Evolutionary conservation across 345 rosid species (phyloP).

Genomic region (Mallotus nudiflorus): DNA sequence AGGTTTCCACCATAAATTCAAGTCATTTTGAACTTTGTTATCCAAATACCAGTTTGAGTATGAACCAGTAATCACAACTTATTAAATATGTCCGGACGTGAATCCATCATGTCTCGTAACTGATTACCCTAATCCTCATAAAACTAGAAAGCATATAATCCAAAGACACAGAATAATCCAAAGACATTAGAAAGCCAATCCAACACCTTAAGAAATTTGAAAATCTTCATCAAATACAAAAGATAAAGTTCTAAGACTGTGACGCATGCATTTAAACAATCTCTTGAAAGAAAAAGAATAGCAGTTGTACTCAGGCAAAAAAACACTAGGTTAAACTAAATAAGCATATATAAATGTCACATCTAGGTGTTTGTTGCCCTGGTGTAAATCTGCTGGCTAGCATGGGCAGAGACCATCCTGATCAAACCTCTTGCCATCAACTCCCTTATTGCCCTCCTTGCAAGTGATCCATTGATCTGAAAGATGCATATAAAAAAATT

Average conservation of each 20-base stretch:
- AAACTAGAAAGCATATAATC: no score
- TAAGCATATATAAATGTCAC: neutral
- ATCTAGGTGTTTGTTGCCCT: slow-evolving; percentile 67
- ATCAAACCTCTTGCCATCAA: slow-evolving; percentile 76
- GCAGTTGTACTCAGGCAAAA: neutral
- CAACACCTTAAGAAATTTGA: slow-evolving; percentile 1
- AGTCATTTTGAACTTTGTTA: no score
- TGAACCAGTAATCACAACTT: no score
- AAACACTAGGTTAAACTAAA: slow-evolving; percentile 3
- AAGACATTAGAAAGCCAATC: neutral
- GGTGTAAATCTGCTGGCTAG: slow-evolving; percentile 86
- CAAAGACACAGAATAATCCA: neutral
- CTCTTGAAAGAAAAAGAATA: neutral
- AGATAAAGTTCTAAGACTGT: neutral
- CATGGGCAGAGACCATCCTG: slow-evolving; percentile 72
- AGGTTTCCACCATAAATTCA: no score
- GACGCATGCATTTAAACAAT: neutral
- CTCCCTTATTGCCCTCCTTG: slow-evolving; percentile 69
- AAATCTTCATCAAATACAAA: slow-evolving; percentile 1
- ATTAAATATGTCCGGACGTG: no score
- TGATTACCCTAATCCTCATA: no score
- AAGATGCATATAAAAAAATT: no score
- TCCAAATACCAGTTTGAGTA: no score
- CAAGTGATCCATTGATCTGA: slow-evolving; percentile 75
- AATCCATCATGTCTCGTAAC: no score